These are phyloP conservation scores for Penicillium dipodomyicola DNA, from an alignment of 495 filamentous ascomycete species.

Conservation along the genomic window DNA sequence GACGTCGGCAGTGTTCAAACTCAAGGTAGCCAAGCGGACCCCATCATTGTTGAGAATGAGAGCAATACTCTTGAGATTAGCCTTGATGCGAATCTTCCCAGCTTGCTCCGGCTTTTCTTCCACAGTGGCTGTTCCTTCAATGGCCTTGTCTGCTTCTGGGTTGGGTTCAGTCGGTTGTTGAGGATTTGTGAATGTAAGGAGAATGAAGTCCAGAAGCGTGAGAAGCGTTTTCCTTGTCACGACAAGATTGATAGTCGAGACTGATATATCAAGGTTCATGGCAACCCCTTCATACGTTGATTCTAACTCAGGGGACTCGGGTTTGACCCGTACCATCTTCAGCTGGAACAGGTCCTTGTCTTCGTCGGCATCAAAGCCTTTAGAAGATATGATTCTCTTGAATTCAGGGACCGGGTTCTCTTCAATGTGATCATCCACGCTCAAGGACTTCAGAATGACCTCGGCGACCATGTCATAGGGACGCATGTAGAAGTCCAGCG, in stretches of 20 bases:
- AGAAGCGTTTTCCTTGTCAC: slow-evolving; percentile 91
- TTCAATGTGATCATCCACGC: slow-evolving; percentile 90
- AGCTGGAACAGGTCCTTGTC: slow-evolving; percentile 81
- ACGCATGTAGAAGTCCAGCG: slow-evolving; percentile 79
- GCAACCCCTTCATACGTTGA: slow-evolving; percentile 88
- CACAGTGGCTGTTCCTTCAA: slow-evolving; percentile 44
- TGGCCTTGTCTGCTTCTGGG: slow-evolving; percentile 40
- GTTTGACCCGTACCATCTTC: slow-evolving; percentile 85
- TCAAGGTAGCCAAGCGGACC: slow-evolving; percentile 87
- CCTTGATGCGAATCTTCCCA: slow-evolving; percentile 76
- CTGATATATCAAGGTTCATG: slow-evolving; percentile 84
- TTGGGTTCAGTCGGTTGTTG: slow-evolving; percentile 42
- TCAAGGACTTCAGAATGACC: slow-evolving; percentile 81
- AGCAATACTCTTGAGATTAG: slow-evolving; percentile 86
- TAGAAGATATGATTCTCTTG: slow-evolving; percentile 91
- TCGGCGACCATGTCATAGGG: slow-evolving; percentile 91
- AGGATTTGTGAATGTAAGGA: slow-evolving; percentile 87
- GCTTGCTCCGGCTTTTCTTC: slow-evolving; percentile 39
- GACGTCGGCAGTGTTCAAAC: slow-evolving; percentile 85
- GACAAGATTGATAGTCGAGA: slow-evolving; percentile 93
- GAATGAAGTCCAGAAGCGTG: slow-evolving; percentile 91
- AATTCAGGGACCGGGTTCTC: slow-evolving; percentile 88
- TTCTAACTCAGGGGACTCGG: slow-evolving; percentile 89
- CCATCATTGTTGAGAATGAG: slow-evolving; percentile 98
- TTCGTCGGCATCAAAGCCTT: slow-evolving; percentile 66